phyloP scores from a whole-genome alignment of 1,284 basidiomycete genomes.

The Sanghuangporus sanghuang region DNA sequence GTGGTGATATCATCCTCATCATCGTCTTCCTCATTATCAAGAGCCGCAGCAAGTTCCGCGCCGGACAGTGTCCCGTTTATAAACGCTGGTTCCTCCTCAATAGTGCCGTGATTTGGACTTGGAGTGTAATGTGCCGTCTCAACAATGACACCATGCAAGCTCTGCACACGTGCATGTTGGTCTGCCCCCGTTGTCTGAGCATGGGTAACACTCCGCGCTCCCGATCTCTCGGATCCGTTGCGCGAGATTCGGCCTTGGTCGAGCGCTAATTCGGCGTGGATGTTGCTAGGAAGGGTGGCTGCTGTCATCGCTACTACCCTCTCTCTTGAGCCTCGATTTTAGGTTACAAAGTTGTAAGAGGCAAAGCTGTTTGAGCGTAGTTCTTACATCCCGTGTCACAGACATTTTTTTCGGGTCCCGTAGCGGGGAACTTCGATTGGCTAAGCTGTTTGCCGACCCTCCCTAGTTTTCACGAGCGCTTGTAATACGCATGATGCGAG shows the following conservation, averaged over 20 bases:
- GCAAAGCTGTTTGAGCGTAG: background rate
- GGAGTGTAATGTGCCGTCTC: background rate
- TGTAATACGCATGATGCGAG: background rate
- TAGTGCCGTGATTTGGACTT: background rate
- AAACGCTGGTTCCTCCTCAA: background rate
- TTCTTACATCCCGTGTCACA: background rate
- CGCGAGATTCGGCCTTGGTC: constrained; percentile 1
- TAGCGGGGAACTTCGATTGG: background rate
- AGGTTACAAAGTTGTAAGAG: background rate
- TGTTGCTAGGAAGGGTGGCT: background rate
- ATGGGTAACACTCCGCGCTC: background rate
- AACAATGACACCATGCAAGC: constrained; percentile 11
- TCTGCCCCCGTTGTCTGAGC: background rate
- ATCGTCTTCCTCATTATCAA: constrained; percentile 4
- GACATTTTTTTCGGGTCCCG: background rate
- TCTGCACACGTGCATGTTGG: constrained; percentile 4
- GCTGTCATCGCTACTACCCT: background rate
- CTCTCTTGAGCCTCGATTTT: background rate
- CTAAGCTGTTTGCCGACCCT: background rate
- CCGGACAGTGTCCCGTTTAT: background rate
- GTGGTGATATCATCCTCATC: constrained; percentile 2
- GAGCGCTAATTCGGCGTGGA: background rate
- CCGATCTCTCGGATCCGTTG: background rate
- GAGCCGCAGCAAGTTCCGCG: background rate
- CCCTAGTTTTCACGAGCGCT: background rate